Base-by-base conservation (phyloP, 306 rosid genomes). In the Begonia peltatifolia region DNA sequence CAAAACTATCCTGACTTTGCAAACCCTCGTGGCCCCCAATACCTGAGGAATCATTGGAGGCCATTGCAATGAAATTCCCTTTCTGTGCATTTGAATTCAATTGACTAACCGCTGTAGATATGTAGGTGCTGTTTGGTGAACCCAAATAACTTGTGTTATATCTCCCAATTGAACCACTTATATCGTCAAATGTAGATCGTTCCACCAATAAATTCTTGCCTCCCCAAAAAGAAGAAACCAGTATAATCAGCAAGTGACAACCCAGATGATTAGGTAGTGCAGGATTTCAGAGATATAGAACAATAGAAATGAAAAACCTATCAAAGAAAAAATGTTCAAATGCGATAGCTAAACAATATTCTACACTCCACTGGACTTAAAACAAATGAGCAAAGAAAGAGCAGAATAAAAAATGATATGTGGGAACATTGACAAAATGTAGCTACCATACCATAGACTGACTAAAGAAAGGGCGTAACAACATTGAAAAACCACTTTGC, bases 1-100 rank as follows among this genome's bases (percentile, higher is more conserved):
- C 94, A 63, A 92, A 86, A 72, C 94, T 92, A 68, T 75, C 88
- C 84, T 83, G 94, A 61, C 82, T 78, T 55, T 71, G 81, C 81
- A 90, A 72, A 63, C 73, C 70, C 16, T 58, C 76, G 68, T 67
- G 63, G 54, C 58, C 74, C 69, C 61, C 59, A 58, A 54, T 57
- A 46, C 69, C 62, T 58, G 23, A 41, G 46, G 78, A 73, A 62
- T 56, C 64, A 59, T 47, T 64, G 58, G 69, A 62, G 52, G 51
- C 56, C 49, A 42, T 53, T 52, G 77, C 53, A 47, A 60, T 55
- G 53, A 62, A 62, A 63, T 69, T 49, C 52, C 38, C 71, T 57
- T 50, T 64, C 75, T 60, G 70, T 44, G 49, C 65, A 61, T 73
- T 63, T 68, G 67, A 66, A 68, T 74, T 69, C 56, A 52, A 48